Base-by-base conservation (phyloP, 352 stramenopile genomes). In the Pythium phragmiticola region DNA sequence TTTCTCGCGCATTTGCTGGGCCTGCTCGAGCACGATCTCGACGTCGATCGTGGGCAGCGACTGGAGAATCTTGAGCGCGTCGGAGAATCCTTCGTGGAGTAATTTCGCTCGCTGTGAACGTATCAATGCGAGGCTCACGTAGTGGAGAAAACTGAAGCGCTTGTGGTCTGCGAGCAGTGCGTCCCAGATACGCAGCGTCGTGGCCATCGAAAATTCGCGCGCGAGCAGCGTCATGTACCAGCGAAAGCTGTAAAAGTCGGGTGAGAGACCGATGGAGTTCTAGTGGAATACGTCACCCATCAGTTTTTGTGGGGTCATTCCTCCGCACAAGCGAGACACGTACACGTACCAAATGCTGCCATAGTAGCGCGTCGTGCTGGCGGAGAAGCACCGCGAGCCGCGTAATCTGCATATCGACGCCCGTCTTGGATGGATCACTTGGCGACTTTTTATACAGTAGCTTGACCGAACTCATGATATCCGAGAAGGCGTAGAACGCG, bases 161-260 rank as follows among this genome's bases (percentile, higher is more conserved):
- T 78, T 85, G 19, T 76, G 50, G 49, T 89, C 80, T 0, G 78
- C 66, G 4, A 91, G 70, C 23, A 91, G 60, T 2, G 82, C 58
- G 51, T 91, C 80, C 78, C 82, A 91, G 33, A 91, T 60, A 12
- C 73, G 75, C 48, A 88, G 72, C 21, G 80, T 89, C 21, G 63
- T 60, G 3, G 48, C 19, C 67, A 91, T 88, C 9, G 73, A 43
- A n/a, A 91, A 89, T 47, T 91, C 79, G 13, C 80, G 77, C 0
- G 72, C 61, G 11, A 90, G 58, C 0, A 90, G 76, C 19, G 78
- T 83, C 73, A 85, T 89, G 72, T 89, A 91, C 82, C 82, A 91
- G 5, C 78, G 80, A 42, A 88, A 79, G 52, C 70, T 89, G 65
- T 89, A 89, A 43, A 88, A 75, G 41, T 89, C 78, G 4, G 80